Base-by-base conservation (phyloP, 2,329 filamentous ascomycete species). In the Penicillium sp. region DNA sequence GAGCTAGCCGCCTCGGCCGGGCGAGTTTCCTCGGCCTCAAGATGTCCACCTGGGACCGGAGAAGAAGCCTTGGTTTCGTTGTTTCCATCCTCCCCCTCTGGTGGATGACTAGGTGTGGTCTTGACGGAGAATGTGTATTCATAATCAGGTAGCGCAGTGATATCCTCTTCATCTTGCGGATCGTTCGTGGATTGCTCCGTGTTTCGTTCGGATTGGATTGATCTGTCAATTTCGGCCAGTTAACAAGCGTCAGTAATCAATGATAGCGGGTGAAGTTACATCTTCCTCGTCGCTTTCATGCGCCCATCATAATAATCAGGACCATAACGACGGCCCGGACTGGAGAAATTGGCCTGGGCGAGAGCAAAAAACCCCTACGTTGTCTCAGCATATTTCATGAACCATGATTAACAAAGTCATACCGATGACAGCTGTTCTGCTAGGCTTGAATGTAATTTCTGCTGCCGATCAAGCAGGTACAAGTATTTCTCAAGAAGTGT, bases 251-350 rank as follows among this genome's bases (percentile, higher is more conserved):
- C 12, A 35, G 8, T 37, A n/a, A n/a, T 25, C 23, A 46, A 43
- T 6, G 3, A 13, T 8, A 54, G 17, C 8, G 33, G 40, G 15
- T 48, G 21, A 31, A 21, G 40, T 51, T 69, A 79, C 77, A 78
- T 70, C 57, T 65, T 75, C 57, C 71, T 70, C 23, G 69, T 74
- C 17, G 79, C 78, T 63, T 81, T 80, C 80, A 81, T 82, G 33
- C 80, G 71, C 46, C 77, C 76, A 67, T 82, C 80, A 58, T 81
- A 82, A 61, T 77, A 80, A 53, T 82, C 79, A 37, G 76, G 71
- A 15, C 80, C 80, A 70, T 78, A 80, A 50, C 76, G 69, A 54
- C 78, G 74, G 17, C 77, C 77, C 17, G 77, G 71, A 58, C 75
- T 77, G 31, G 74, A 75, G 59, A 78, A 79, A 60, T 82, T 81